phyloP scores from a whole-genome alignment of 768 basidiomycete species.

The Mycena leptocephala region DNA sequence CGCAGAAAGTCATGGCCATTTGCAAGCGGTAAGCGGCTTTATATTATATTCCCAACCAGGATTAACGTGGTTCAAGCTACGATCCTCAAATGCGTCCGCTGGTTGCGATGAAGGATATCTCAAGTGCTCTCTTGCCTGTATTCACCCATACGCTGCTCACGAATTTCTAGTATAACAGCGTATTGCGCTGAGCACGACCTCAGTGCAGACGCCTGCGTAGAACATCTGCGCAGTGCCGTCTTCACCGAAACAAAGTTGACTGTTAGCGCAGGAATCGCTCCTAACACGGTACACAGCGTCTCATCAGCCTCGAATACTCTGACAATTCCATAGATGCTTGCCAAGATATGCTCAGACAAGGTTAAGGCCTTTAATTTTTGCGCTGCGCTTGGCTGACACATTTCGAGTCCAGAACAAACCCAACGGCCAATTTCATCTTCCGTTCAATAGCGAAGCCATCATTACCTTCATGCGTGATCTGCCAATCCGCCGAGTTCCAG shows the following conservation, averaged over 20 bases:
- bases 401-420: conserved; percentile 83
- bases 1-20: conserved; percentile 79
- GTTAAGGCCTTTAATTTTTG: conserved; percentile 49
- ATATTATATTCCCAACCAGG: neutral
- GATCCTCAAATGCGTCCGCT: conserved; percentile 83
- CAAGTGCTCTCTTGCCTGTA: conserved; percentile 70
- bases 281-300: conserved; percentile 82
- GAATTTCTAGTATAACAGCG: conserved; percentile 76
- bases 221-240: conserved; percentile 82
- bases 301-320: conserved; percentile 32
- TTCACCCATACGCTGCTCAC: neutral
- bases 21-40: conserved; percentile 61
- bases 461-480: conserved; percentile 85
- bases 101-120: conserved; percentile 95
- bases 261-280: conserved; percentile 95
- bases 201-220: conserved; percentile 81
- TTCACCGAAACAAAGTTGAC: conserved; percentile 88
- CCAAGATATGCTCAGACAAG: conserved; percentile 98
- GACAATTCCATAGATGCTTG: conserved; percentile 78
- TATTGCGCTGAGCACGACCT: conserved; percentile 84
- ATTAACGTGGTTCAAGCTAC: conserved; percentile 44
- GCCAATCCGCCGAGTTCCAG: conserved; percentile 90
- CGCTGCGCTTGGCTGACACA: conserved; percentile 3
- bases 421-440: conserved; percentile 89
- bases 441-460: conserved; percentile 76